Evolutionary conservation across 371 early-diverging fungal genomes (phyloP).

Genomic region (Cokeromyces recurvatus): DNA sequence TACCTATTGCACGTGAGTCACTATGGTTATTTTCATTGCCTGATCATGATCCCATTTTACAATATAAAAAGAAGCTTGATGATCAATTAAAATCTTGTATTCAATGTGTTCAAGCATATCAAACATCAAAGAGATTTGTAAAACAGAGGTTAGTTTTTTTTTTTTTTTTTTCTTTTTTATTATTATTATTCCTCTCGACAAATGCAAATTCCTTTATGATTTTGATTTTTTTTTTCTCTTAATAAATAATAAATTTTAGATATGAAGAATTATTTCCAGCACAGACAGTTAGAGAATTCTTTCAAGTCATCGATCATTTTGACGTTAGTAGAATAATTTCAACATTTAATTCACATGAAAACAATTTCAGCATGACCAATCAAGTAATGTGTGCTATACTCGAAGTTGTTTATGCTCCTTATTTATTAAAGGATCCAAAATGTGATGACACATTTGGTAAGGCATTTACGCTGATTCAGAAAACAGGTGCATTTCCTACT

Average conservation of each 20-base stretch:
- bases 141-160: constrained; percentile 18
- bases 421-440: constrained; percentile 2
- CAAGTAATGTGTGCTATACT: constrained; percentile 23
- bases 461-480: constrained; percentile 27
- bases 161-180: too few species aligned
- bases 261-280: constrained; percentile 25
- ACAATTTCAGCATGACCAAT: constrained; percentile 8
- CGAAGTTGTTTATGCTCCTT: constrained; percentile 23
- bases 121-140: constrained; percentile 23
- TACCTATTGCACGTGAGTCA: constrained; percentile 35
- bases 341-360: constrained; percentile 1
- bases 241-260: too few species aligned
- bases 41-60: constrained; percentile 31
- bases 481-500: constrained; percentile 23
- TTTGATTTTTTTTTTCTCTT: not conserved
- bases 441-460: constrained; percentile 23
- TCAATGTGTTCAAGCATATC: constrained; percentile 27
- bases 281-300: constrained; percentile 33
- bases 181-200: too few species aligned
- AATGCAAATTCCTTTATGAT: too few species aligned
- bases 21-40: constrained; percentile 46
- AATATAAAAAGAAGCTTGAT: constrained; percentile 36
- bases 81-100: constrained; percentile 25
- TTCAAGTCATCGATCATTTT: constrained; percentile 24
- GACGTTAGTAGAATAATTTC: constrained; percentile 22